Evolutionary conservation across 2,329 filamentous ascomycete species (phyloP).

Genomic region (Exophiala bonariae): DNA sequence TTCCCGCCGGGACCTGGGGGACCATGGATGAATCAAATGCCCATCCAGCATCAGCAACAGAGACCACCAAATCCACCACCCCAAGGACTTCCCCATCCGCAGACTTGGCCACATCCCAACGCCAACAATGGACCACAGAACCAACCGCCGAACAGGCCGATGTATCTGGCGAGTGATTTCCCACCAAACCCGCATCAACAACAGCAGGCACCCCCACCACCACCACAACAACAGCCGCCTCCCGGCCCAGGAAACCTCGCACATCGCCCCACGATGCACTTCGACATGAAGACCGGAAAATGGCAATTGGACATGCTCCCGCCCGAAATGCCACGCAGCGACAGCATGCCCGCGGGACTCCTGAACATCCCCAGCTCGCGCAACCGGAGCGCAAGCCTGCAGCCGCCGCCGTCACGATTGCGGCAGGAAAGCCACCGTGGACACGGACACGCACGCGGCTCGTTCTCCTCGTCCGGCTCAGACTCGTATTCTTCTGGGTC

Average conservation of each 20-base stretch:
- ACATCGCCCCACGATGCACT: slow-evolving; percentile 7
- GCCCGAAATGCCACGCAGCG: slow-evolving; percentile 7
- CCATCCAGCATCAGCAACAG: neutral
- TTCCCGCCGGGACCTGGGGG: neutral
- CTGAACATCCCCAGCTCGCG: neutral
- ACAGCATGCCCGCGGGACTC: neutral
- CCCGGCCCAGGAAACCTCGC: slow-evolving; percentile 6
- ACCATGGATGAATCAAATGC: slow-evolving; percentile 4
- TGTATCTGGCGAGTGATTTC: neutral
- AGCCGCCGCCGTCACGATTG: neutral
- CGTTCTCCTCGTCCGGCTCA: too few relatives aligned
- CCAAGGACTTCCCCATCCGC: slow-evolving; percentile 3
- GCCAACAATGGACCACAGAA: too few relatives aligned
- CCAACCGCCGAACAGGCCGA: too few relatives aligned
- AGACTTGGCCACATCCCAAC: neutral
- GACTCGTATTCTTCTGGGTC: neutral
- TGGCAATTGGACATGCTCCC: slow-evolving; percentile 14
- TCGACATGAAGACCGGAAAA: slow-evolving; percentile 18
- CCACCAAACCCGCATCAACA: neutral
- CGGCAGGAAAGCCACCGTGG: too few relatives aligned
- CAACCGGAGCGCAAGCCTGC: neutral
- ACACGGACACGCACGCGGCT: too few relatives aligned
- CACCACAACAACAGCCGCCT: slow-evolving; percentile 3
- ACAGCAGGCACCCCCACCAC: neutral
- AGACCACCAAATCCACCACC: neutral